These are phyloP conservation scores for Sphaerostilbella broomeana DNA, from an alignment of 2,329 filamentous ascomycete genomes.

Conservation along the genomic window DNA sequence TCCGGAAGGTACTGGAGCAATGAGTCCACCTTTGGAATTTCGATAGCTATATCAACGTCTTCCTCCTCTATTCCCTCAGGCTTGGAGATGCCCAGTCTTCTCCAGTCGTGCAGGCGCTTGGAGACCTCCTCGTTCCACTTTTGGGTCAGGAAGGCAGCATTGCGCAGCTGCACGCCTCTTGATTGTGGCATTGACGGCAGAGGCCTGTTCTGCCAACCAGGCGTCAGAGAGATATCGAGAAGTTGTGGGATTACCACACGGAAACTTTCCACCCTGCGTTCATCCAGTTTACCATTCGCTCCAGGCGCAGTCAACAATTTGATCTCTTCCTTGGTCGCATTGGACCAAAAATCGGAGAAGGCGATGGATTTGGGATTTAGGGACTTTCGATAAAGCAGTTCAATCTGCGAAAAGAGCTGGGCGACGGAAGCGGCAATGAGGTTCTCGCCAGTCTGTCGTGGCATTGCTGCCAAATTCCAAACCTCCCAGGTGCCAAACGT, in stretches of 20 bases:
- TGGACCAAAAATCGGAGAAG: slow-evolving; percentile 38
- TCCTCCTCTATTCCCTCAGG: slow-evolving; percentile 32
- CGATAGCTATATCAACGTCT: slow-evolving; percentile 12
- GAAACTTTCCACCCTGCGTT: slow-evolving; percentile 36
- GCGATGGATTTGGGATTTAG: slow-evolving; percentile 37
- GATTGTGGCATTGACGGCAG: slow-evolving; percentile 39
- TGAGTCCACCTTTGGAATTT: slow-evolving; percentile 10
- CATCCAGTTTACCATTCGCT: slow-evolving; percentile 19
- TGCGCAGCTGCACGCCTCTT: slow-evolving; percentile 46
- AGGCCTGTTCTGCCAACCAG: slow-evolving; percentile 44
- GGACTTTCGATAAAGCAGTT: slow-evolving; percentile 40
- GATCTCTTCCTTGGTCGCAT: slow-evolving; percentile 22
- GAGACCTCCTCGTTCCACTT: slow-evolving; percentile 44
- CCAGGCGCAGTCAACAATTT: slow-evolving; percentile 21
- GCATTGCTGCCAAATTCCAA: slow-evolving; percentile 45
- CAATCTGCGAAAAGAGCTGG: slow-evolving; percentile 39
- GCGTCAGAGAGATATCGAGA: slow-evolving; percentile 48
- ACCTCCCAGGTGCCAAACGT: slow-evolving; percentile 50
- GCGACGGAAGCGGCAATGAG: slow-evolving; percentile 31
- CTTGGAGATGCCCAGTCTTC: slow-evolving; percentile 30
- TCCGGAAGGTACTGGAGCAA: slow-evolving; percentile 17
- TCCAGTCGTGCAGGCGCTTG: slow-evolving; percentile 39
- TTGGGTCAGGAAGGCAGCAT: slow-evolving; percentile 43
- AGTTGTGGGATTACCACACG: slow-evolving; percentile 45
- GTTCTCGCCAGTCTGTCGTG: slow-evolving; percentile 31